A percentile compares a stretch with the other conserved stretches of the same genome.
These are phyloP conservation scores for Cryphonectria parasitica DNA, from an alignment of 2,329 filamentous ascomycete genomes.

Conservation along the genomic window DNA sequence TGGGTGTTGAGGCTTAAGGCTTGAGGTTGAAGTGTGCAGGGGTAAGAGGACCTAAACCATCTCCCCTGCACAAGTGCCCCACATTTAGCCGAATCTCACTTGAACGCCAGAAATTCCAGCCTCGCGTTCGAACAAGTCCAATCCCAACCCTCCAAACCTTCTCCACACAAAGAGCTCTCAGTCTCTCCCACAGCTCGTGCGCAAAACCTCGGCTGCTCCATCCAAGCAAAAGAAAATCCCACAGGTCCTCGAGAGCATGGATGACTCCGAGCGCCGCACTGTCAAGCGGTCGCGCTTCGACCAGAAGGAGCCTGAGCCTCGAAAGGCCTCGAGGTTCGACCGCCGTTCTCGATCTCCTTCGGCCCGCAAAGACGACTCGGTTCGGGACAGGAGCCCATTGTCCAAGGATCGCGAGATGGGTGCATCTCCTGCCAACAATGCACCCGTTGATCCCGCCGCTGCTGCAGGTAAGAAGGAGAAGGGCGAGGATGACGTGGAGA, in stretches of 20 bases:
- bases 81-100: conserved; percentile 13
- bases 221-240: conserved; percentile 3
- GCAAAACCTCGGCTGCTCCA: neutral
- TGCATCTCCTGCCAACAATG: conserved; percentile 53
- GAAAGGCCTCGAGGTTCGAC: conserved; percentile 81
- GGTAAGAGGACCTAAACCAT: neutral
- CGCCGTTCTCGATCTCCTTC: conserved; percentile 86
- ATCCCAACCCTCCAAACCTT: conserved; percentile 20
- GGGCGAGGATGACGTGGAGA: neutral
- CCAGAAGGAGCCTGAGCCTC: conserved; percentile 82
- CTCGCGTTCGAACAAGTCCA: conserved; percentile 15
- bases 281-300: conserved; percentile 92
- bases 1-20: too few relatives aligned
- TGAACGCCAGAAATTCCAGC: conserved; percentile 18
- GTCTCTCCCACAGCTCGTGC: neutral
- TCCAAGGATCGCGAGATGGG: conserved; percentile 45
- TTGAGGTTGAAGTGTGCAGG: neutral
- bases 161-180: neutral
- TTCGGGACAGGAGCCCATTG: conserved; percentile 82
- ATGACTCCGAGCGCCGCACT: conserved; percentile 73
- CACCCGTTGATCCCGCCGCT: conserved; percentile 69
- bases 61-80: neutral
- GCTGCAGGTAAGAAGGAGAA: conserved; percentile 69
- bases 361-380: conserved; percentile 66
- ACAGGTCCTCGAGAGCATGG: conserved; percentile 55